Evolutionary conservation across 768 basidiomycete genomes (phyloP), one percentile per base, ranked within the genome.

Genomic region (Trametes cubensis): DNA sequence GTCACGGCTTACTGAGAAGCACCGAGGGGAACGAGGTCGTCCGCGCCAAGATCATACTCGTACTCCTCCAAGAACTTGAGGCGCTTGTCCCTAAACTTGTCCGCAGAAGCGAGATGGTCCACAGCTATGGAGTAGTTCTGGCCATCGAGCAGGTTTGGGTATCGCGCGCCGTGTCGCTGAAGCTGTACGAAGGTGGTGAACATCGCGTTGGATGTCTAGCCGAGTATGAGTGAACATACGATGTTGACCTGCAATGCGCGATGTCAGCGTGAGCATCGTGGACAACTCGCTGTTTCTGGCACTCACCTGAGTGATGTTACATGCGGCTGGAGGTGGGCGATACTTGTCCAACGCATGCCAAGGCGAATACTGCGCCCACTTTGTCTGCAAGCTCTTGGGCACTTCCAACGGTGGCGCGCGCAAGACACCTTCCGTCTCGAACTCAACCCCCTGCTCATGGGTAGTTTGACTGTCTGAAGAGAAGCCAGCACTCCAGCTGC

Each of bases 131-230:
- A 10, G 89, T 89, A 28, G 63, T 58, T 11, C 68, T 65, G 1
- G 79, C 71, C 13, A 83, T 62, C 79, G 2, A 79, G 77, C 0
- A 70, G 65, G 0, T 91, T 93, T 0, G 92, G 92, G 67, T 80
- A 93, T 34, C 92, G 84, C 0, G 90, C 85, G 3, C 91, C 92
- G 68, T 95, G 92, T 13, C 92, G 80, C 74, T 93, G 88, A 10
- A 95, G 76, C 91, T 93, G 28, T 45, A 58, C 20, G 60, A 59
- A 41, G 41, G 15, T 18, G 41, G 15, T 18, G 8, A 41, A 44
- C 23, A 21, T 38, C 4, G 28, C 38, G 47, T 26, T 40, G 4
- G 55, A 14, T 49, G 21, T 61, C 15, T 28, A 23, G 34, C 26
- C 45, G 17, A 6, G 26, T 25, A 30, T 23, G 15, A 26, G 62